Evolutionary conservation across 805 yeast species (phyloP), one percentile per base, ranked within the genome.

Genomic region (Ogataea wickerhamii): DNA sequence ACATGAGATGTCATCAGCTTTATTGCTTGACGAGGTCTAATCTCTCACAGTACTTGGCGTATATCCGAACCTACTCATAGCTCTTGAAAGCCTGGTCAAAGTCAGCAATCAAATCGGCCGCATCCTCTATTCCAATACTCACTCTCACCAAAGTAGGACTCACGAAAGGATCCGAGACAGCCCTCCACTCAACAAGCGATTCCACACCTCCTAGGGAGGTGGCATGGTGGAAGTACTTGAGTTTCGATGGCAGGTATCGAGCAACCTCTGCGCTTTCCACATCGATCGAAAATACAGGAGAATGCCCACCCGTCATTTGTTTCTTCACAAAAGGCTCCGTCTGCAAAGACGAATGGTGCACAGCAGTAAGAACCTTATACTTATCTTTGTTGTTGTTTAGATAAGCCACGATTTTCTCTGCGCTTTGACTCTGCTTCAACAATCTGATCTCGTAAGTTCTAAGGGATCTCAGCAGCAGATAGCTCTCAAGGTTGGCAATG

Each of bases 201-300:
- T 91, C 97, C 11, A 84, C 86, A 17, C 97, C 96, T 27, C 97
- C 97, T 19, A 91, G 67, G 2, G 96, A 87, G 0, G 96, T 88
- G 4, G 96, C 95, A 62, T 89, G 98, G 49, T 81, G 82, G 66
- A 88, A 87, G 46, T 74, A 75, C 48, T 76, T 73, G 42, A 87
- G 65, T 42, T 68, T 73, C 3, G 80, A 67, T 6, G 95, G 94
- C 12, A 89, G 65, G 7, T 50, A 38, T 47, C 70, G 74, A 0
- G 96, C 95, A 25, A 68, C 61, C 6, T 74, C 76, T 33, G 65
- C 72, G 8, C 66, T 52, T 5, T 56, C 49, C 21, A 85, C 64
- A 19, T 67, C 73, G 31, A 89, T 72, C 0, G 93, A 68, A 51
- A 89, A 88, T 0, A 85, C 86, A 1, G 97, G 95, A 2, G 80